Percentiles rank a stretch among this genome's conserved stretches.
Conservation (phyloP, 2,329 filamentous ascomycete species). For the Pseudopyricularia javanii region DNA sequence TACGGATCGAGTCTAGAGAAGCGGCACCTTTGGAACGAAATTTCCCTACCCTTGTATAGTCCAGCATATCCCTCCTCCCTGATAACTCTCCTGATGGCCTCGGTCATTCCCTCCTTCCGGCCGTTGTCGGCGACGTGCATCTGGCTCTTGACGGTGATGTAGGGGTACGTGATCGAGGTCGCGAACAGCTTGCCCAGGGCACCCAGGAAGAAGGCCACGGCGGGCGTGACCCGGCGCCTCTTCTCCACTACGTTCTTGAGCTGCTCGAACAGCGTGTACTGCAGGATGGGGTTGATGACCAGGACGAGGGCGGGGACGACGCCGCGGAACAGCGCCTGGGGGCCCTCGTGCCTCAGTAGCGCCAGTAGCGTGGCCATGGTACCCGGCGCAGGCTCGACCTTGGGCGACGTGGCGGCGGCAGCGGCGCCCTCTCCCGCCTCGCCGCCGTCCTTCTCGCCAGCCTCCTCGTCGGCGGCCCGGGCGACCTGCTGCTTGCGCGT, state of each 20-base stretch:
- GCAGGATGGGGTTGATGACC: conserved; percentile 95
- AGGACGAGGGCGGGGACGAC: conserved; percentile 86
- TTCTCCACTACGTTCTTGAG: conserved; percentile 83
- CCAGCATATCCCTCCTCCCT: conserved; percentile 83
- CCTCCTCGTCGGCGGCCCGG: conserved; percentile 12
- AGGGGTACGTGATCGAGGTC: conserved; percentile 90
- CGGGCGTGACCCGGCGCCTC: conserved; percentile 59
- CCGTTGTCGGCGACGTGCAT: conserved; percentile 82
- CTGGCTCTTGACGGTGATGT: conserved; percentile 96
- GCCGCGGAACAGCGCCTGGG: conserved; percentile 75
- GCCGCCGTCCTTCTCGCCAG: conserved; percentile 12
- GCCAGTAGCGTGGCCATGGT: conserved; percentile 73
- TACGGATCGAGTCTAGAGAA: background rate
- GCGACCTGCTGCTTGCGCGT: conserved; percentile 52
- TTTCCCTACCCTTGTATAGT: conserved; percentile 71
- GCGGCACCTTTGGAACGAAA: background rate
- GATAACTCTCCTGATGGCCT: conserved; percentile 67
- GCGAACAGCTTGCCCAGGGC: conserved; percentile 91
- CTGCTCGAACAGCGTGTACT: conserved; percentile 98
- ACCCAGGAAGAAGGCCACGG: conserved; percentile 80
- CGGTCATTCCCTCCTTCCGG: conserved; percentile 67
- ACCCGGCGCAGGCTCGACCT: conserved; percentile 22
- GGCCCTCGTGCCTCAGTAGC: conserved; percentile 74
- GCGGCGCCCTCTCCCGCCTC: conserved; percentile 5
- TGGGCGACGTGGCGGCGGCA: conserved; percentile 12